A percentile compares a stretch with the other conserved stretches of the same genome.
phyloP scores from a whole-genome alignment of 768 basidiomycete genomes.

The Auriscalpium vulgare region DNA sequence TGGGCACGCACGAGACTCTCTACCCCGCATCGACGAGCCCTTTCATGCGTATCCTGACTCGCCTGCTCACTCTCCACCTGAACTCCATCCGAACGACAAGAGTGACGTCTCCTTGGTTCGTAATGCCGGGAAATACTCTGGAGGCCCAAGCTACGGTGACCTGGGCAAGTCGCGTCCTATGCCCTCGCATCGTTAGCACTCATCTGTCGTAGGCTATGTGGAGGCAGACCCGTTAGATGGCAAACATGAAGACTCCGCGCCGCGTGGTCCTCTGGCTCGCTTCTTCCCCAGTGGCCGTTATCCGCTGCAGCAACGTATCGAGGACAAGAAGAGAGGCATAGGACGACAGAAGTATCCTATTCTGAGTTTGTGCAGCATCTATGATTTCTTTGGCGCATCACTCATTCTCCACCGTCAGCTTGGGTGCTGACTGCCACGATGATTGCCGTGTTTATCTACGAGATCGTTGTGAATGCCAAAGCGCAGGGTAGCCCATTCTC shows the following conservation, averaged over 20 bases:
- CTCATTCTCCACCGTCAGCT: constrained; percentile 31
- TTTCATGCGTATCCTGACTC: constrained; percentile 7
- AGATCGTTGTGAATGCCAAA: constrained; percentile 66
- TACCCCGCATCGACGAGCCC: constrained; percentile 2
- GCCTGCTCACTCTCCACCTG: neutral
- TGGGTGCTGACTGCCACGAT: constrained; percentile 61
- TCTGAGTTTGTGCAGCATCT: constrained; percentile 43
- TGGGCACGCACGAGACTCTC: too few relatives aligned
- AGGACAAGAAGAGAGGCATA: constrained; percentile 80
- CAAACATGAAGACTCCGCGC: neutral
- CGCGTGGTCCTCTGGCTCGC: neutral
- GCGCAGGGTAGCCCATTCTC: constrained; percentile 81
- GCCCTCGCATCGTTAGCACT: neutral
- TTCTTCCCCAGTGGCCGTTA: constrained; percentile 24
- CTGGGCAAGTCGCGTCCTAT: neutral
- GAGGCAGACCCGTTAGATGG: neutral
- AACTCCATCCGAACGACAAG: neutral
- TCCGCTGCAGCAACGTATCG: constrained; percentile 74
- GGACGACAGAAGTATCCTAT: constrained; percentile 76
- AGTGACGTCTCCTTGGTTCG: neutral
- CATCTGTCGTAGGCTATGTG: neutral
- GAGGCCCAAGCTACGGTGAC: neutral
- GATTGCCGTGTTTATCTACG: constrained; percentile 75
- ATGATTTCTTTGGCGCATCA: neutral
- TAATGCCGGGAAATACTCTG: neutral